A percentile compares a stretch with the other conserved stretches of the same genome.
Evolutionary conservation across 1,284 basidiomycete genomes (phyloP).

Genomic region (Phellinidium pouzarii): DNA sequence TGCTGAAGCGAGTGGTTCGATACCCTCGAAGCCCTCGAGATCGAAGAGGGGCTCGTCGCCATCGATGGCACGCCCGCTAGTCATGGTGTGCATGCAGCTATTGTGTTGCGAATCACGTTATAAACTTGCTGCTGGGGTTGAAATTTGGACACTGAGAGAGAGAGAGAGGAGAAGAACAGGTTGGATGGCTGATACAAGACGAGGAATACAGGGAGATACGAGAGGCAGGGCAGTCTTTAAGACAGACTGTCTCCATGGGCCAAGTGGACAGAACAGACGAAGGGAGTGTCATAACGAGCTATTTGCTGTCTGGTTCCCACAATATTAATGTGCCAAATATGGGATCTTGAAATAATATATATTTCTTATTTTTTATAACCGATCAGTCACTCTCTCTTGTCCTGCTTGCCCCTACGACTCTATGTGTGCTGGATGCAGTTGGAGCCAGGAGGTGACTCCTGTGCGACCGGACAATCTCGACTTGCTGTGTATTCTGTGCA

Average conservation of each 20-base stretch:
- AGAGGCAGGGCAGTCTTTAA: not conserved
- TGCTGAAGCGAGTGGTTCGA: not conserved
- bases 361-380: not conserved
- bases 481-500: no score
- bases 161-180: not conserved
- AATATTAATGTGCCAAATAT: no score
- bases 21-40: conserved; percentile 32
- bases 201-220: not conserved
- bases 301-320: no score
- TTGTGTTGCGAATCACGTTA: conserved; percentile 5
- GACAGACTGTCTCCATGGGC: not conserved
- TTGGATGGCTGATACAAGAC: not conserved
- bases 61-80: conserved; percentile 43
- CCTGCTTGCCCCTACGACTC: not conserved
- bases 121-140: not conserved
- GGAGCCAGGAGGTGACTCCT: not conserved
- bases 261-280: not conserved
- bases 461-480: no score
- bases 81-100: conserved; percentile 30
- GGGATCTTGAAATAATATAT: not conserved
- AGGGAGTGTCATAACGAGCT: not conserved
- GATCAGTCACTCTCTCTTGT: not conserved
- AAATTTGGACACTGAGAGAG: not conserved
- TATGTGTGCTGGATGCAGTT: not conserved
- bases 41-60: conserved; percentile 46